Percentiles rank a stretch among this genome's conserved stretches.
phyloP scores from a whole-genome alignment of 495 filamentous ascomycete species.

The Podospora bellae-mahoneyi region DNA sequence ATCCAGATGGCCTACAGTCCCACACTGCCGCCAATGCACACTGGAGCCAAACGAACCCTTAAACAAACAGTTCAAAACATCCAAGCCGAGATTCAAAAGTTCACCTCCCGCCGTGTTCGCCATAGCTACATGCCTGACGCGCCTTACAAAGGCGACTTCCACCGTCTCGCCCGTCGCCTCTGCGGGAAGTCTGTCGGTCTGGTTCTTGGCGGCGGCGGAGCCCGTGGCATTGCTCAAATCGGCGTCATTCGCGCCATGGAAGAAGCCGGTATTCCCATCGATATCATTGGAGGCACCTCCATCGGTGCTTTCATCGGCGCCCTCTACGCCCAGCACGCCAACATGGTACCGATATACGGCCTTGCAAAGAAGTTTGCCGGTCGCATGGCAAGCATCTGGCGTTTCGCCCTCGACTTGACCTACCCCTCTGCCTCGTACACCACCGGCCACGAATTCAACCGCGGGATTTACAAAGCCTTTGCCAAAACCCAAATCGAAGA shows the following conservation, averaged over 20 bases:
- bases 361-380: slow-evolving; percentile 95
- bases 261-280: slow-evolving; percentile 93
- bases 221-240: slow-evolving; percentile 84
- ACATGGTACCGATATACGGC: slow-evolving; percentile 94
- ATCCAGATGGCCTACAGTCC: slow-evolving; percentile 91
- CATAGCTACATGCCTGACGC: slow-evolving; percentile 89
- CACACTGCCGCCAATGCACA: slow-evolving; percentile 68
- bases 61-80: slow-evolving; percentile 92
- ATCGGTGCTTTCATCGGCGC: slow-evolving; percentile 98
- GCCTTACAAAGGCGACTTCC: slow-evolving; percentile 94
- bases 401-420: slow-evolving; percentile 90
- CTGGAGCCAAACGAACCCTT: slow-evolving; percentile 66
- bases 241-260: slow-evolving; percentile 93
- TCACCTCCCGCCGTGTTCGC: slow-evolving; percentile 79
- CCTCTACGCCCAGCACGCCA: slow-evolving; percentile 91
- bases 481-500: slow-evolving; percentile 96
- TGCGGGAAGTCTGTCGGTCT: slow-evolving; percentile 94
- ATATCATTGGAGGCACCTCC: slow-evolving; percentile 93
- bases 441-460: slow-evolving; percentile 97
- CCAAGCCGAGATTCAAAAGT: slow-evolving; percentile 96
- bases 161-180: slow-evolving; percentile 82
- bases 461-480: slow-evolving; percentile 98
- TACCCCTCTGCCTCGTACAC: slow-evolving; percentile 95
- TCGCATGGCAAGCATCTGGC: slow-evolving; percentile 96
- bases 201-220: slow-evolving; percentile 90